Base-by-base conservation (phyloP, 164 flowering plant genomes). In the Berberis thunbergii region DNA sequence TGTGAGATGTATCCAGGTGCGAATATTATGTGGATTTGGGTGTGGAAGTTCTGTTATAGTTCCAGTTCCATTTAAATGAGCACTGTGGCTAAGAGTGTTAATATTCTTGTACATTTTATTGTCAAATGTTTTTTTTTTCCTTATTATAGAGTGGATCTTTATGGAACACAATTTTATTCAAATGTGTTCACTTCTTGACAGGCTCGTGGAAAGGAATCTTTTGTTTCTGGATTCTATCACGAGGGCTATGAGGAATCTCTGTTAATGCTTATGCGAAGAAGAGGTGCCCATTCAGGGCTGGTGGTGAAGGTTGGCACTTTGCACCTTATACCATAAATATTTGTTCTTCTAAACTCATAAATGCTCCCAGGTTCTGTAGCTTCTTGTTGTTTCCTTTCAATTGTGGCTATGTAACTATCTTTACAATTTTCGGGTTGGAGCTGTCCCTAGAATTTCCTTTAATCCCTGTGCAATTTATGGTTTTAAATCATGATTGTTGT, bases 201-300 rank as follows among this genome's bases (percentile, higher is more conserved):
- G 98, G 91, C 96, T 11, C 67, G 71, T 49, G 99, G 99, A 45
- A 88, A 64, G 72, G 99, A 95, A 79, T 80, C 96, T 62, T 80
- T 92, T 72, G 87, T 95, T 67, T 74, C 98, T 67, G 98, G 99
- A 73, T 91, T 95, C 77, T 95, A 89, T 80, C 99, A 95, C 58
- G 93, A 79, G 74, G 97, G 93, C 64, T 95, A 83, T 80, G 95
- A 91, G 73, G 95, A 84, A 67, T 75, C 92, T 53, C 63, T 91
- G 60, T 69, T 95, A 70, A 92, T 91, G 96, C 97, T 95, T 66
- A 95, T 95, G 98, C 88, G 84, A 76, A 82, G 98, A 88, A 86
- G 98, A 82, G 95, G 93, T 69, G 89, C 92, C 59, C 88, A 92
- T 74, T 78, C 98, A 56, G 99, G 99, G 67, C 76, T 95, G 73